These are phyloP conservation scores for Lactifluus pinguis DNA, from an alignment of 768 basidiomycete species.

Conservation along the genomic window DNA sequence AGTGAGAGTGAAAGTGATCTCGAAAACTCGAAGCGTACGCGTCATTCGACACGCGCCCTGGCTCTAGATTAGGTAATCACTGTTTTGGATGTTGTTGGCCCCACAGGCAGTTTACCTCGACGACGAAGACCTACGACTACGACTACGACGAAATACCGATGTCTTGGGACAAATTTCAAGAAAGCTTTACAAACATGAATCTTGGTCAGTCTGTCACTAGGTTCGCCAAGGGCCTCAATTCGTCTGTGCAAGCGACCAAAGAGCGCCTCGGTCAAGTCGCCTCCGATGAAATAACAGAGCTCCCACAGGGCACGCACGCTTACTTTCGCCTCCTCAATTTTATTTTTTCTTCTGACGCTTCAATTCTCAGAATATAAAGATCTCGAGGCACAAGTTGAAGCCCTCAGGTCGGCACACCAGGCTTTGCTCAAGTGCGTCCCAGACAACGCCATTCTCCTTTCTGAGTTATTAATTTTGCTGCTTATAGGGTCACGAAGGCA, in stretches of 20 bases:
- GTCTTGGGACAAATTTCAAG: constrained; percentile 59
- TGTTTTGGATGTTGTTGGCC: not conserved
- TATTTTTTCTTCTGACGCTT: not conserved
- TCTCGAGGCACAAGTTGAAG: constrained; percentile 91
- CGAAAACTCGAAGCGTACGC: not conserved
- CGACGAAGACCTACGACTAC: not conserved
- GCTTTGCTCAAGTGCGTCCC: constrained; percentile 61
- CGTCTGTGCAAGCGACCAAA: constrained; percentile 75
- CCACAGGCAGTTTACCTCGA: too few species aligned
- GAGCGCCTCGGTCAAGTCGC: constrained; percentile 87
- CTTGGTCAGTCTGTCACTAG: constrained; percentile 67
- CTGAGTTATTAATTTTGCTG: not conserved
- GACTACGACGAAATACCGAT: constrained; percentile 22
- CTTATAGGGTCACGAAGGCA: constrained; percentile 71
- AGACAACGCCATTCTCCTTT: not conserved
- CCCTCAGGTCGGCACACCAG: constrained; percentile 70
- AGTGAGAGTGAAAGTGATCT: not conserved
- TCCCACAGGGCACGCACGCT: constrained; percentile 57
- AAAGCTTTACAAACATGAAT: constrained; percentile 56
- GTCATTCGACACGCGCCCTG: not conserved
- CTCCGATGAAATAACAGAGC: constrained; percentile 90
- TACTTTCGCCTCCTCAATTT: not conserved
- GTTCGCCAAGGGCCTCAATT: constrained; percentile 70
- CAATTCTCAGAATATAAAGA: constrained; percentile 78
- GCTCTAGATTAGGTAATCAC: constrained; percentile 1